Percentiles rank a stretch among this genome's conserved stretches.
phyloP scores from a whole-genome alignment of 2,329 filamentous ascomycete species.

The Didymella segeticola region DNA sequence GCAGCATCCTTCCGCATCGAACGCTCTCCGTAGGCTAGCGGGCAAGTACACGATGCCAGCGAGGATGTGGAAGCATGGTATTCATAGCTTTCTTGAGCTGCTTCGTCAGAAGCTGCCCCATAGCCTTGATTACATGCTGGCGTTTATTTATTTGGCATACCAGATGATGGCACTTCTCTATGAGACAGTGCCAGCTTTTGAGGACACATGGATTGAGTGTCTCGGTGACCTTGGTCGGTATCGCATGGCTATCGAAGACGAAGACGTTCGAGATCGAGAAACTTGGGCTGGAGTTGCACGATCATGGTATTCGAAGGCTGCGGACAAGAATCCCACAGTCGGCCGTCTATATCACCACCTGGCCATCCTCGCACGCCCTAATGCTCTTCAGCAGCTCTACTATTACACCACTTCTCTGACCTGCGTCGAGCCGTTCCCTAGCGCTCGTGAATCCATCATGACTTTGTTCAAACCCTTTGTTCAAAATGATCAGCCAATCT shows the following conservation, averaged over 20 bases:
- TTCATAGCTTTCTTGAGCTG: conserved; percentile 83
- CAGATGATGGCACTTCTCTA: conserved; percentile 87
- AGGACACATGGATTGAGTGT: conserved; percentile 93
- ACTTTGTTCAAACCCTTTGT: conserved; percentile 38
- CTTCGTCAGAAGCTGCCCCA: conserved; percentile 70
- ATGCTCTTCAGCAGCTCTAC: conserved; percentile 73
- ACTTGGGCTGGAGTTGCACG: conserved; percentile 81
- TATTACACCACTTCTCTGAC: conserved; percentile 76
- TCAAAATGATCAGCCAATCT: not conserved
- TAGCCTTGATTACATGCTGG: conserved; percentile 86
- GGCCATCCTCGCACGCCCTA: conserved; percentile 76
- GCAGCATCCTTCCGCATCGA: conserved; percentile 78
- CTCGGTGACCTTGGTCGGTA: conserved; percentile 86
- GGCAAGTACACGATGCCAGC: conserved; percentile 90
- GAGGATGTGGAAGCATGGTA: conserved; percentile 92
- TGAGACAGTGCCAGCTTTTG: conserved; percentile 82
- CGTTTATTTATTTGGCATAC: conserved; percentile 88
- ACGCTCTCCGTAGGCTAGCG: conserved; percentile 71
- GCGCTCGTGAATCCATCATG: conserved; percentile 73
- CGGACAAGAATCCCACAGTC: conserved; percentile 75
- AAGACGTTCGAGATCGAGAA: conserved; percentile 75
- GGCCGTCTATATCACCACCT: conserved; percentile 89
- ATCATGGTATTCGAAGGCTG: conserved; percentile 81
- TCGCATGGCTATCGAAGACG: conserved; percentile 89
- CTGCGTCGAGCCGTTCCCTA: conserved; percentile 69